Conservation (phyloP, 305 asterid species). For the Fraxinus platypoda region DNA sequence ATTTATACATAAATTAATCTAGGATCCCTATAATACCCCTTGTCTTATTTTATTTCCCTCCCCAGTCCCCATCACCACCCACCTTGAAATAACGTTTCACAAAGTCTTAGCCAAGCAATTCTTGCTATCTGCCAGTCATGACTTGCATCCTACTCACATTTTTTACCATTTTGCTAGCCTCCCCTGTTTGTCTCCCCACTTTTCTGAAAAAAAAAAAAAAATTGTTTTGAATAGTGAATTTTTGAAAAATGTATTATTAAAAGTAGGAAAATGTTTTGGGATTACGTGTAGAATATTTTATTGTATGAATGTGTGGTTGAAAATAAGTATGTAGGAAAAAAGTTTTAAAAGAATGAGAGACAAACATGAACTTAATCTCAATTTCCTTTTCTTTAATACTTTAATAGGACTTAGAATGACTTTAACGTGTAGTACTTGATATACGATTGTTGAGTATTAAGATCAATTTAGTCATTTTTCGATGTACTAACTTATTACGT, state of each 20-base stretch:
- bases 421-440: background rate
- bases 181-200: background rate
- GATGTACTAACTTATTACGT: background rate
- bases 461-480: background rate
- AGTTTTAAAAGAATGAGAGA: no score
- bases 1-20: slow-evolving; percentile 21
- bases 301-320: no score
- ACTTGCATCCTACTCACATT: slow-evolving; percentile 5
- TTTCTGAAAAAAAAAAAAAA: no score
- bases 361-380: no score
- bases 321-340: no score
- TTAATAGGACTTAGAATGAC: background rate
- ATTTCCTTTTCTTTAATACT: background rate
- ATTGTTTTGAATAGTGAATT: no score
- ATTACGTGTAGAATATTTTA: no score
- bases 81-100: slow-evolving; percentile 45
- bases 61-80: slow-evolving; percentile 47
- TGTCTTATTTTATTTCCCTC: slow-evolving; percentile 19
- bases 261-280: no score
- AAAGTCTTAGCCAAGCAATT: slow-evolving; percentile 32
- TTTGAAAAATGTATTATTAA: no score
- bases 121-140: slow-evolving; percentile 20
- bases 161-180: background rate
- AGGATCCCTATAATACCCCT: slow-evolving; percentile 29
- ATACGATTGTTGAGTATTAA: no score